A percentile compares a stretch with the other conserved stretches of the same genome.
phyloP scores from a whole-genome alignment of 1,284 basidiomycete genomes.

The Rhodotorula sp. region DNA sequence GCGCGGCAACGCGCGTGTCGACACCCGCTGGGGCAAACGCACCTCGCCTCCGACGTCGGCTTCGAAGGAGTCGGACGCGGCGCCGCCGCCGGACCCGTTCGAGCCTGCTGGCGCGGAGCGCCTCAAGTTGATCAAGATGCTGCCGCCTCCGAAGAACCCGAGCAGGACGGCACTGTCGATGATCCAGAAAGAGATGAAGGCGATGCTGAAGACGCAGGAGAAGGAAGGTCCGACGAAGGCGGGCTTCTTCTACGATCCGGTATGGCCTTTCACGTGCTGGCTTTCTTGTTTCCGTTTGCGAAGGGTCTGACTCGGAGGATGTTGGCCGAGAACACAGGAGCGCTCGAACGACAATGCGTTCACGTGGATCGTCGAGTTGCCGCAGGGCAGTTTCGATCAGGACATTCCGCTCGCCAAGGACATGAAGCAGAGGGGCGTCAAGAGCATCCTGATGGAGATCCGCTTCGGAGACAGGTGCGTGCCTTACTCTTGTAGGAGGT shows the following conservation, averaged over 20 bases:
- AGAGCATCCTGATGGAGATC: constrained; percentile 36
- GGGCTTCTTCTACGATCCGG: constrained; percentile 41
- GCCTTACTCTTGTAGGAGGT: neutral
- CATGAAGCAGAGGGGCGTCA: constrained; percentile 28
- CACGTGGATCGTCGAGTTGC: constrained; percentile 39
- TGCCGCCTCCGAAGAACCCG: constrained; percentile 37
- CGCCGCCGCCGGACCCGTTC: constrained; percentile 16
- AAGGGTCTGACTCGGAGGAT: neutral
- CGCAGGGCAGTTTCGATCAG: constrained; percentile 24
- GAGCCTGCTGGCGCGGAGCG: constrained; percentile 21
- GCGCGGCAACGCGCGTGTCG: neutral
- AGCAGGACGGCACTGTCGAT: constrained; percentile 14
- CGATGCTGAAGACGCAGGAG: constrained; percentile 32
- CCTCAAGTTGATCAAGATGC: constrained; percentile 26
- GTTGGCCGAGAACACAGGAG: neutral
- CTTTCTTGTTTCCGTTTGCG: neutral
- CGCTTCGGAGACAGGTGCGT: constrained; percentile 32
- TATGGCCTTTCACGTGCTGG: neutral
- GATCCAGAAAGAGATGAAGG: constrained; percentile 31
- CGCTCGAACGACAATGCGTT: constrained; percentile 37
- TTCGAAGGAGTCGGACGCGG: neutral
- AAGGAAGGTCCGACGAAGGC: constrained; percentile 19
- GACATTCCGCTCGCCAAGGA: constrained; percentile 36
- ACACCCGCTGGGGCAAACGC: neutral
- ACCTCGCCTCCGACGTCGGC: neutral